These are phyloP conservation scores for Suhomyces bribrorum DNA, from an alignment of 1,139 yeast genomes.

Conservation along the genomic window DNA sequence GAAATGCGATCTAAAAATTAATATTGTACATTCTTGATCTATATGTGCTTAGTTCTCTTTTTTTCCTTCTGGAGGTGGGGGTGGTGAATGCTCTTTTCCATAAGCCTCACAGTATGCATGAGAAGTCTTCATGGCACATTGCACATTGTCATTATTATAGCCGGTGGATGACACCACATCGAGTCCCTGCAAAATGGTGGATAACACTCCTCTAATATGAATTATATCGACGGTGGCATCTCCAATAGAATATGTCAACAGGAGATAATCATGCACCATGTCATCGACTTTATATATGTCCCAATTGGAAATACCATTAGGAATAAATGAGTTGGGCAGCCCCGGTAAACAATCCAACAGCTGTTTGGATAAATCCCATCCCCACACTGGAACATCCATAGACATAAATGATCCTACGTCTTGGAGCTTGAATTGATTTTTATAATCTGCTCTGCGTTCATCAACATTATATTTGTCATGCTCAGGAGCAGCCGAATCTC, in stretches of 20 bases:
- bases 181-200: constrained; percentile 3
- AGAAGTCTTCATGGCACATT: constrained; percentile 14
- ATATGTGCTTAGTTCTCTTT: background rate
- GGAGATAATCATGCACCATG: constrained; percentile 13
- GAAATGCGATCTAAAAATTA: no score
- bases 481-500: constrained; percentile 8
- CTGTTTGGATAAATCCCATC: constrained; percentile 9
- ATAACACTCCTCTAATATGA: constrained; percentile 10
- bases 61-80: constrained; percentile 1
- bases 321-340: constrained; percentile 34
- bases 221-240: constrained; percentile 16
- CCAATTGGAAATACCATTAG: constrained; percentile 43
- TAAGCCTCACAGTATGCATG: constrained; percentile 8
- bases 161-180: constrained; percentile 2
- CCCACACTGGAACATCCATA: constrained; percentile 8
- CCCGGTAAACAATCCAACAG: constrained; percentile 7
- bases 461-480: constrained; percentile 5
- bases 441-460: constrained; percentile 3
- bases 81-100: constrained; percentile 5
- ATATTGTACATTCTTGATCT: background rate
- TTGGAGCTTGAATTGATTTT: constrained; percentile 6
- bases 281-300: constrained; percentile 8
- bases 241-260: constrained; percentile 16
- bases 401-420: constrained; percentile 9
- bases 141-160: constrained; percentile 10